Conservation (phyloP, 2,329 filamentous ascomycete genomes). For the Ophiocordyceps camponoti-rufipedis region DNA sequence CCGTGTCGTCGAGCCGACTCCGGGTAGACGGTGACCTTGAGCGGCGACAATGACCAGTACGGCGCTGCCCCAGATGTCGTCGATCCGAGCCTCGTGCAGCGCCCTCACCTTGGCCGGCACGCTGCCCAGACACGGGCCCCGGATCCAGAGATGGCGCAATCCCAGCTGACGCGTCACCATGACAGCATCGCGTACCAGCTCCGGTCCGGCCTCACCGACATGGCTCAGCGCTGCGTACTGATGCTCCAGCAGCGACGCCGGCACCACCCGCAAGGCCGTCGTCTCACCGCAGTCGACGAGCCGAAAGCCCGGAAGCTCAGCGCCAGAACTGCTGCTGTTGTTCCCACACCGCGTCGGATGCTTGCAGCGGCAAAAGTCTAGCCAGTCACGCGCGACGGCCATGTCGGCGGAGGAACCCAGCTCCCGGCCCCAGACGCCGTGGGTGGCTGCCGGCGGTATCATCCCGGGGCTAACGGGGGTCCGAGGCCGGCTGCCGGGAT, state of each 20-base stretch:
- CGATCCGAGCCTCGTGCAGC: constrained; percentile 17
- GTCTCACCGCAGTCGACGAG: constrained; percentile 15
- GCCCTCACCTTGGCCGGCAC: constrained; percentile 7
- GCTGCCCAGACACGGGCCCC: constrained; percentile 16
- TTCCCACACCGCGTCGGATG: constrained; percentile 14
- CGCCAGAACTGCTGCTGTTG: constrained; percentile 5
- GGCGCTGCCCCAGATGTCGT: constrained; percentile 16
- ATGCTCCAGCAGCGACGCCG: constrained; percentile 9
- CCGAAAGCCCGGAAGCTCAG: constrained; percentile 12
- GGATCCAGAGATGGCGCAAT: constrained; percentile 19
- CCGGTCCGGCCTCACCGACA: constrained; percentile 12
- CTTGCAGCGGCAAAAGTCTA: constrained; percentile 15
- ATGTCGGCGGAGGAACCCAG: constrained; percentile 12
- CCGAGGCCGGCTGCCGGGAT: not conserved
- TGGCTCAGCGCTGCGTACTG: constrained; percentile 17
- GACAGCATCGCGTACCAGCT: constrained; percentile 14
- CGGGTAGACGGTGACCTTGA: constrained; percentile 18
- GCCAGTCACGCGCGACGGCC: constrained; percentile 13
- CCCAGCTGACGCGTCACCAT: constrained; percentile 13
- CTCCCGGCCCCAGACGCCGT: constrained; percentile 16
- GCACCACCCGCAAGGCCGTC: constrained; percentile 11
- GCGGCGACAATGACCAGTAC: constrained; percentile 20
- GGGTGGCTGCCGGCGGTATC: constrained; percentile 8
- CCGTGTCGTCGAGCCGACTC: constrained; percentile 11
- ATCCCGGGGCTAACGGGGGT: not conserved